A percentile compares a stretch with the other conserved stretches of the same genome.
phyloP scores from a whole-genome alignment of 225 moss, liverwort and hornwort species.

The Polytrichum formosum region DNA sequence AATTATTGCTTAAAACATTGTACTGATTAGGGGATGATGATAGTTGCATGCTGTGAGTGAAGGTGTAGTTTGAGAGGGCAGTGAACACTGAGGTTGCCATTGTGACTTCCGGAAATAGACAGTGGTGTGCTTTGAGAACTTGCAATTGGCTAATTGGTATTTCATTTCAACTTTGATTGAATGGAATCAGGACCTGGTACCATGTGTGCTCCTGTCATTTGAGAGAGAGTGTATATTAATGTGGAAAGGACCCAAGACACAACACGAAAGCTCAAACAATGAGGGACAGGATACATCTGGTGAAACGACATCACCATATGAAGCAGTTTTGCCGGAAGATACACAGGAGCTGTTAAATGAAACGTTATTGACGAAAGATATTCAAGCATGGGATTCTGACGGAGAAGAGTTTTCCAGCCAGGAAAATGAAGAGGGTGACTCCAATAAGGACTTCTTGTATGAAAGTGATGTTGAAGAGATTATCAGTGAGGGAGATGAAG shows the following conservation, averaged over 20 bases:
- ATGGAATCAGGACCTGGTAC: constrained; percentile 75
- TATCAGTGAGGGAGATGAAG: constrained; percentile 8
- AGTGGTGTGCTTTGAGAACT: too few relatives aligned
- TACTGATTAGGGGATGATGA: too few relatives aligned
- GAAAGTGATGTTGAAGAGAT: constrained; percentile 19
- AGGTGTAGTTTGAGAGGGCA: too few relatives aligned
- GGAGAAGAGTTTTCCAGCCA: constrained; percentile 7
- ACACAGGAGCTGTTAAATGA: constrained; percentile 41
- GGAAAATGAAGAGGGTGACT: constrained; percentile 14
- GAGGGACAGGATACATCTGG: constrained; percentile 23
- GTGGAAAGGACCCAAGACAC: constrained; percentile 54
- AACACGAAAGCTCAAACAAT: constrained; percentile 14
- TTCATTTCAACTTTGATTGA: too few relatives aligned
- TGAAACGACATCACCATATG: constrained; percentile 21
- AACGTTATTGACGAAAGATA: constrained; percentile 21
- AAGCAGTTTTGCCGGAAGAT: constrained; percentile 30
- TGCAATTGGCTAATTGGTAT: too few relatives aligned
- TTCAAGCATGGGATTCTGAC: constrained; percentile 5
- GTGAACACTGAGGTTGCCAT: too few relatives aligned
- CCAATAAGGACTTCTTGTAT: constrained; percentile 1
- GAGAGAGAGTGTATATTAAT: constrained; percentile 88
- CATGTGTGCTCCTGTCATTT: constrained; percentile 83
- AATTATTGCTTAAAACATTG: too few relatives aligned
- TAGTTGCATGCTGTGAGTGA: too few relatives aligned
- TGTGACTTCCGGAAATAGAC: too few relatives aligned